A percentile compares a stretch with the other conserved stretches of the same genome.
Evolutionary conservation across 495 filamentous ascomycete species (phyloP).

Genomic region (Lentithecium fluviatile): DNA sequence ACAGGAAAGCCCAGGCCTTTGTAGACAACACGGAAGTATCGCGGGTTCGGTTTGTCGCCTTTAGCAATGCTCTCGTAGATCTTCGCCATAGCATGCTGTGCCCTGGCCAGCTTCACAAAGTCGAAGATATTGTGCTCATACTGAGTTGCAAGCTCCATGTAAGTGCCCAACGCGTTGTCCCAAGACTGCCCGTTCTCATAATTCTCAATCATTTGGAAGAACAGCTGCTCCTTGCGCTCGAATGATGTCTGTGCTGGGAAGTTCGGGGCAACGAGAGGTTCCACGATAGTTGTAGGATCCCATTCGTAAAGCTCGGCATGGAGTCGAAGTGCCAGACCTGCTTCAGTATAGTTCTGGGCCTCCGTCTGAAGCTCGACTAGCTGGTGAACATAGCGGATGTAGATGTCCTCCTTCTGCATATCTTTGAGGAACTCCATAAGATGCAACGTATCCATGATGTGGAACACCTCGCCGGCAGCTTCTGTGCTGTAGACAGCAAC

Average conservation of each 20-base stretch:
- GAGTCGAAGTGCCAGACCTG: constrained; percentile 82
- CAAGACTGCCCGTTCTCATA: constrained; percentile 92
- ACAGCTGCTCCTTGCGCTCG: constrained; percentile 87
- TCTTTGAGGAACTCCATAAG: constrained; percentile 97
- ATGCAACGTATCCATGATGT: constrained; percentile 79
- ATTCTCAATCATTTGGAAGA: constrained; percentile 89
- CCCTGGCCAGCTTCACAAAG: constrained; percentile 83
- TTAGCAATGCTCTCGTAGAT: constrained; percentile 87
- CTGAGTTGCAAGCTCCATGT: constrained; percentile 83
- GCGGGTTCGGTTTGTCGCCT: constrained; percentile 70
- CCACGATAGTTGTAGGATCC: constrained; percentile 70
- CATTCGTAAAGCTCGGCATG: constrained; percentile 93
- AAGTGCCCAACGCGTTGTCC: constrained; percentile 84
- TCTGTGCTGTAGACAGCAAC: constrained; percentile 87
- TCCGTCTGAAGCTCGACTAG: constrained; percentile 75
- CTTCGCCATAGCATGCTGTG: constrained; percentile 86
- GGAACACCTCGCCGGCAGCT: constrained; percentile 69
- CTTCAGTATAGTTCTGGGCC: constrained; percentile 80
- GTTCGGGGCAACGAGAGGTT: constrained; percentile 66
- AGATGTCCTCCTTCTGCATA: constrained; percentile 97
- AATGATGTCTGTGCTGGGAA: constrained; percentile 86
- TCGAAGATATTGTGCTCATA: constrained; percentile 90
- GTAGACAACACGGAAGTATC: constrained; percentile 92
- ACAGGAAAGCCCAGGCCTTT: constrained; percentile 86
- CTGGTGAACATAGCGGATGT: constrained; percentile 94